Evolutionary conservation across 495 filamentous ascomycete genomes (phyloP), one percentile per base, ranked within the genome.

Genomic region (Hypoxylon trugodes): DNA sequence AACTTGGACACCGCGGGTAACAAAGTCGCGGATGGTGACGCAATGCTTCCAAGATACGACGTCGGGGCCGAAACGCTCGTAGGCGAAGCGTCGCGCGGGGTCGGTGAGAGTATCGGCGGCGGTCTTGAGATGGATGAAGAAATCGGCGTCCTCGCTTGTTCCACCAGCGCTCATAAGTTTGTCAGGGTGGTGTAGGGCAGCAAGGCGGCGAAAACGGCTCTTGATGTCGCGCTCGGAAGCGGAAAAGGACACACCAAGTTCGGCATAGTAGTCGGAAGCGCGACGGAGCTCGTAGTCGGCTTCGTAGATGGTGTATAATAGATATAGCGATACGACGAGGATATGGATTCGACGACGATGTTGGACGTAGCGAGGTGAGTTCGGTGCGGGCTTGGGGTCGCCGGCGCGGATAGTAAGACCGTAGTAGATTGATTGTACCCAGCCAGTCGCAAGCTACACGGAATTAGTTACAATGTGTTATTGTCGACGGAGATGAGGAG

Each of bases 241-340:
- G 54, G 84, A 71, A 24, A 86, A 81, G 6, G 87, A 82, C 0
- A 96, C 80, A 12, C 84, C 84, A 0, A 98, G 82, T 37, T 84
- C 84, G 40, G 84, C 76, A 76, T 97, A 98, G 77, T 90, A 96
- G 78, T 89, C 84, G 18, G 88, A 86, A 0, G 80, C 77, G 49
- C 81, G 79, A 35, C 85, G 89, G 2, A 98, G 77, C 40, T 90
- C 84, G 75, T 90, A 88, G 80, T 96, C 91, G 52, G 90, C 88
- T 77, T 98, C 94, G 78, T 93, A 97, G 66, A 98, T 87, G 28
- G 91, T 97, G 79, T 97, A 98, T 58, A 90, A 76, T 15, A 98
- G 89, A 76, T 98, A 98, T 38, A 84, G 71, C 33, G 87, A 74
- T 13, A 97, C 89, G 63, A 98, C 90, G 47, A 85, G 73, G 72